Evolutionary conservation across 2,329 filamentous ascomycete species (phyloP).

Genomic region (Fusarium miscanthi): DNA sequence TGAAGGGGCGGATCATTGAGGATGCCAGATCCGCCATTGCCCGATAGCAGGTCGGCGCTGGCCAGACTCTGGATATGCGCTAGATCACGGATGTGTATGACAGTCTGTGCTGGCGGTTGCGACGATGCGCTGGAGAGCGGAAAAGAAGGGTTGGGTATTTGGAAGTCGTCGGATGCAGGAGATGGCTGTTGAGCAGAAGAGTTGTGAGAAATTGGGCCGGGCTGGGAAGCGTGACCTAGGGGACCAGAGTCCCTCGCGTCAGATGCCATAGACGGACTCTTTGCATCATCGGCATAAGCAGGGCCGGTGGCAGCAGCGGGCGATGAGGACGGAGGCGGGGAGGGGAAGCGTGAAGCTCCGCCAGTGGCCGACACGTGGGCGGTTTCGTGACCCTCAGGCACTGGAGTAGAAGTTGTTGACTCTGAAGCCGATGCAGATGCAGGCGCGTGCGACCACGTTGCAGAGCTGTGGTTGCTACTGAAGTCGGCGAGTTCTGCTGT

Average conservation of each 20-base stretch:
- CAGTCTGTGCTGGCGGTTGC: constrained; percentile 55
- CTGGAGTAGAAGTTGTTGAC: constrained; percentile 38
- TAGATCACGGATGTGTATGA: constrained; percentile 86
- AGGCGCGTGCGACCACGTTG: constrained; percentile 33
- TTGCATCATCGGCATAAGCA: constrained; percentile 55
- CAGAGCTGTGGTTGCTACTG: constrained; percentile 24
- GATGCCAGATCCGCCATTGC: constrained; percentile 57
- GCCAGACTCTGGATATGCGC: constrained; percentile 92
- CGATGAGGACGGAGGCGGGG: constrained; percentile 66
- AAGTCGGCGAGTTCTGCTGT: constrained; percentile 39
- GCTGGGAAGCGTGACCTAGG: constrained; percentile 41
- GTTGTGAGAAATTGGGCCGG: constrained; percentile 32
- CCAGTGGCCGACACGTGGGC: constrained; percentile 49
- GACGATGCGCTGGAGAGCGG: constrained; percentile 46
- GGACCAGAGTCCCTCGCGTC: constrained; percentile 48
- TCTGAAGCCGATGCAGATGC: constrained; percentile 31
- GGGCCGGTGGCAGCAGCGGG: constrained; percentile 54
- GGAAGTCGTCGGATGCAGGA: constrained; percentile 52
- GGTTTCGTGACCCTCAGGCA: constrained; percentile 38
- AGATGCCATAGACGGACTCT: constrained; percentile 62
- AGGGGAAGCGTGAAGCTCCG: constrained; percentile 62
- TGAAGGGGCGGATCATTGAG: constrained; percentile 63
- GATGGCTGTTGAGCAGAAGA: constrained; percentile 49
- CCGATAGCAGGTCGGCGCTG: constrained; percentile 76
- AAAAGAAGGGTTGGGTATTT: constrained; percentile 53